Conservation (phyloP, 2,329 filamentous ascomycete genomes). For the Trichoderma breve region DNA sequence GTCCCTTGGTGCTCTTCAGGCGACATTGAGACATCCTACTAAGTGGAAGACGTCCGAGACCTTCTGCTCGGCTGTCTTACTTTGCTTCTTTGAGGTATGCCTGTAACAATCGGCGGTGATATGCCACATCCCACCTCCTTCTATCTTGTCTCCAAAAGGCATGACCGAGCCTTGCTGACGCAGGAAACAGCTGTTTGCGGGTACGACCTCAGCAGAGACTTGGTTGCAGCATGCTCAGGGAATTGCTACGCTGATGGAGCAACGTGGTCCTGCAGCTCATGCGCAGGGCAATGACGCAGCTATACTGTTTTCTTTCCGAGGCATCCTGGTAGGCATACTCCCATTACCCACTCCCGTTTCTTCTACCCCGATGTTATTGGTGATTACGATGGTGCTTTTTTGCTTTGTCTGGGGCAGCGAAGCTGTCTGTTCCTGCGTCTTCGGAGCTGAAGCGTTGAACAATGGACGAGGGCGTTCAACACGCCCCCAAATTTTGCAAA, state of each 20-base stretch:
- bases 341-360: not conserved
- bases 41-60: constrained; percentile 43
- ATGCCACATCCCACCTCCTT: not conserved
- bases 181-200: constrained; percentile 40
- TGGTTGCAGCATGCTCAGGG: constrained; percentile 42
- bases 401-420: not conserved
- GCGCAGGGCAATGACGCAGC: constrained; percentile 36
- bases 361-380: not conserved
- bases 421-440: constrained; percentile 1
- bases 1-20: constrained; percentile 37
- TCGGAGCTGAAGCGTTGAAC: not conserved
- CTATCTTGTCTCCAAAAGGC: not conserved
- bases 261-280: constrained; percentile 39
- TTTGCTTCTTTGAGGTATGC: constrained; percentile 41
- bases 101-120: not conserved
- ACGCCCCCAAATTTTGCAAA: not conserved
- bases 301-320: constrained; percentile 39
- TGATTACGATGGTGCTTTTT: not conserved
- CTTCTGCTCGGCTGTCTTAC: constrained; percentile 41
- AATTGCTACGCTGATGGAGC: constrained; percentile 39
- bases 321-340: constrained; percentile 34
- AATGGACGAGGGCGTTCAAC: not conserved
- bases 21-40: constrained; percentile 35
- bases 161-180: constrained; percentile 21
- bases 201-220: constrained; percentile 36